These are phyloP conservation scores for Globisporangium cystogenes DNA, from an alignment of 352 stramenopile species.

Conservation along the genomic window DNA sequence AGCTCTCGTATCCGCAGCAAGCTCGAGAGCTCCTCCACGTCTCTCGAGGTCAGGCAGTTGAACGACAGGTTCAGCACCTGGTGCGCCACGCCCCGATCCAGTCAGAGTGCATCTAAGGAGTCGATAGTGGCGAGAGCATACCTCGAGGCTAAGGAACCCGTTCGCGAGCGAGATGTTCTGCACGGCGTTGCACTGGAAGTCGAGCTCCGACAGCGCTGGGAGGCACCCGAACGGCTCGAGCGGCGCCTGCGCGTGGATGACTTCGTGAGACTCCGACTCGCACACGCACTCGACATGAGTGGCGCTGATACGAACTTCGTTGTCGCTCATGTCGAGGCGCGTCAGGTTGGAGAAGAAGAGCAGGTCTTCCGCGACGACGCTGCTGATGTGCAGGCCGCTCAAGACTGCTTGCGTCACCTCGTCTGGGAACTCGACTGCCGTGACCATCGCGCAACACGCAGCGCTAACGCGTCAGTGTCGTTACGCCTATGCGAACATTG, in stretches of 20 bases:
- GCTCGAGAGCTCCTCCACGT: conserved; percentile 66
- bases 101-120: background rate
- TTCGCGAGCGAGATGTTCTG: conserved; percentile 36
- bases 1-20: conserved; percentile 74
- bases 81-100: too few relatives aligned
- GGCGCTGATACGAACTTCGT: conserved; percentile 48
- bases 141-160: conserved; percentile 64
- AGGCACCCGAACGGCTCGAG: conserved; percentile 65
- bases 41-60: conserved; percentile 58
- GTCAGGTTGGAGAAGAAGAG: conserved; percentile 75
- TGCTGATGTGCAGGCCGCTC: conserved; percentile 50
- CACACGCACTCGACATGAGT: background rate
- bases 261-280: background rate
- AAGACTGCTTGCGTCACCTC: conserved; percentile 61
- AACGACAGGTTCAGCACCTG: conserved; percentile 75
- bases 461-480: background rate
- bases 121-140: conserved; percentile 8
- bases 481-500: too few relatives aligned
- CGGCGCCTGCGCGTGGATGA: conserved; percentile 19
- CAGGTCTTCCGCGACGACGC: conserved; percentile 64
- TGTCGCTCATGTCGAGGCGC: conserved; percentile 79
- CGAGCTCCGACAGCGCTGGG: conserved; percentile 56
- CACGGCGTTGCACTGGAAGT: conserved; percentile 80
- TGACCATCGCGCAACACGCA: background rate
- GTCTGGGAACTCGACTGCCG: conserved; percentile 73